Evolutionary conservation across 768 basidiomycete species (phyloP).

Genomic region (Lactarius trivialis): DNA sequence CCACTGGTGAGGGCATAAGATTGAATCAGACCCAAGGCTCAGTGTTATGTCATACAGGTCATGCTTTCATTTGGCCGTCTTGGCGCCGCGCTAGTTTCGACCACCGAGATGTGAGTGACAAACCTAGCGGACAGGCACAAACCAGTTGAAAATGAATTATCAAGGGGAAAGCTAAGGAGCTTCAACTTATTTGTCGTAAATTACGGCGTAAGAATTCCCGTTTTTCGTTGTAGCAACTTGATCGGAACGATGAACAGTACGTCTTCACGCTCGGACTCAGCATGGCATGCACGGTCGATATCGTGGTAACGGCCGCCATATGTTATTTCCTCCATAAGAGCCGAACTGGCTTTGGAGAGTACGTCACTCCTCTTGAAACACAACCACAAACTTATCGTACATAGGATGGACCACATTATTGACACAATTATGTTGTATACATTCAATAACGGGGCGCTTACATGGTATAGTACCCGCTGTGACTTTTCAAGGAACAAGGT

Average conservation of each 20-base stretch:
- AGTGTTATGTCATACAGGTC: background rate
- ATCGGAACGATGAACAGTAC: background rate
- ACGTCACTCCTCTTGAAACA: background rate
- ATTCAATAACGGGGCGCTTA: conserved; percentile 17
- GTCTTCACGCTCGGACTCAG: conserved; percentile 19
- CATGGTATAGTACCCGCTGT: conserved; percentile 1
- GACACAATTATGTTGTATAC: conserved; percentile 18
- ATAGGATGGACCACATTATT: conserved; percentile 16
- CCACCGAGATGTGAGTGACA: conserved; percentile 7
- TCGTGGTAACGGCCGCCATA: conserved; percentile 1
- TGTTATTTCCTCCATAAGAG: conserved; percentile 18
- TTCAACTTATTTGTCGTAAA: background rate
- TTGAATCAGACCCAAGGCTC: background rate
- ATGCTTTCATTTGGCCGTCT: background rate
- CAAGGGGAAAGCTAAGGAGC: conserved; percentile 4
- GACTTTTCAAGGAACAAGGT: background rate
- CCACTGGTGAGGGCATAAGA: conserved; percentile 1
- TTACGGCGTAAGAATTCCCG: conserved; percentile 3
- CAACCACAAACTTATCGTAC: background rate
- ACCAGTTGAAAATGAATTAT: background rate
- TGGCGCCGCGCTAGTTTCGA: conserved; percentile 1
- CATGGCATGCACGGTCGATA: conserved; percentile 6
- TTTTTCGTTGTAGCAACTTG: background rate
- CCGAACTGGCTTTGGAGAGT: conserved; percentile 16
- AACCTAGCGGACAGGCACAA: background rate